phyloP scores from a whole-genome alignment of 495 filamentous ascomycete genomes.

The Trichoderma orchidacearum region DNA sequence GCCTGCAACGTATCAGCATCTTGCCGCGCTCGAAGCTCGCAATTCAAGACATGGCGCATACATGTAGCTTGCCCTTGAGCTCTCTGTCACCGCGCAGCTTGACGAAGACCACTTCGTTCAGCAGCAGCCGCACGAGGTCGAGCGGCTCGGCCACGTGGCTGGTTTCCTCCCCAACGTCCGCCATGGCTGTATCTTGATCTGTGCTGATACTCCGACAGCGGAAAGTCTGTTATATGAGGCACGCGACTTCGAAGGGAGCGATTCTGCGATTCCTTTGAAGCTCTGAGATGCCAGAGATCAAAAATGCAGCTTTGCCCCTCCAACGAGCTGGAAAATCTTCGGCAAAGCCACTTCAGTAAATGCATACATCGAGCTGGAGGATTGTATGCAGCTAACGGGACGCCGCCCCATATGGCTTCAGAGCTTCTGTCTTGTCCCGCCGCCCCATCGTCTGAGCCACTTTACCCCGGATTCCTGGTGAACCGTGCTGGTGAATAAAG shows the following conservation, averaged over 20 bases:
- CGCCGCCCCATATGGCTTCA: background rate
- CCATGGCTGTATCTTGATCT: constrained; percentile 32
- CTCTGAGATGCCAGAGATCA: background rate
- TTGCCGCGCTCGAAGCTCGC: background rate
- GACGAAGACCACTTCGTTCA: constrained; percentile 94
- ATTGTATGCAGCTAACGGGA: background rate
- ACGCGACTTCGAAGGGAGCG: background rate
- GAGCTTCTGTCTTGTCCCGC: background rate
- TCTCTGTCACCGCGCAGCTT: constrained; percentile 93
- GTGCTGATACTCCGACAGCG: background rate
- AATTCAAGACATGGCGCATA: constrained; percentile 27
- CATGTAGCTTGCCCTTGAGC: constrained; percentile 86
- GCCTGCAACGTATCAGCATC: constrained; percentile 41
- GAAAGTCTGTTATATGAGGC: background rate
- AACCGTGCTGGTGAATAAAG: background rate
- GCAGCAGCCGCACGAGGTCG: constrained; percentile 82
- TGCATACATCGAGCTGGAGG: background rate
- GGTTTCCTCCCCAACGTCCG: constrained; percentile 55
- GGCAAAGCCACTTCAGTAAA: background rate
- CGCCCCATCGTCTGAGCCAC: background rate
- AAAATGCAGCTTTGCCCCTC: background rate
- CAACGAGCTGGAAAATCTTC: background rate
- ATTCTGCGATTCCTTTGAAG: background rate
- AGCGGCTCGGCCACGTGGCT: constrained; percentile 71
- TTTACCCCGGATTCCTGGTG: background rate